A percentile compares a stretch with the other conserved stretches of the same genome.
phyloP scores from a whole-genome alignment of 805 yeast species.

The Wilhelminamyces savonicus region DNA sequence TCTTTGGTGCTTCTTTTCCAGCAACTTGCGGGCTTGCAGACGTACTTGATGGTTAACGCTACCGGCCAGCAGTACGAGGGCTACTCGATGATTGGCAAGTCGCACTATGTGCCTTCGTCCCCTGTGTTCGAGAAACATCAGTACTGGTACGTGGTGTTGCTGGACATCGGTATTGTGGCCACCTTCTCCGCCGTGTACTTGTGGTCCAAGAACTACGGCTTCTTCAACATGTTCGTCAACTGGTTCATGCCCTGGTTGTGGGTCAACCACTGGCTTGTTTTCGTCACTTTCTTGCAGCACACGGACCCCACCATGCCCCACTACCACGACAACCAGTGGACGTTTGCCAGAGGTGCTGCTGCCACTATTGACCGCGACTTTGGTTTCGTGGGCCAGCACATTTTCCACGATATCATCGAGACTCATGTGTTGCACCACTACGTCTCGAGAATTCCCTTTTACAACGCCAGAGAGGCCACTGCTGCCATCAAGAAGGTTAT shows the following conservation, averaged over 20 bases:
- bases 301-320: conserved; percentile 77
- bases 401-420: conserved; percentile 86
- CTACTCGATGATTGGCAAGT: conserved; percentile 39
- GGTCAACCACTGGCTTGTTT: conserved; percentile 88
- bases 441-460: conserved; percentile 79
- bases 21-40: conserved; percentile 75
- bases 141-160: conserved; percentile 62
- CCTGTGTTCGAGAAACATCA: conserved; percentile 72
- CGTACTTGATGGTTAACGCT: conserved; percentile 61
- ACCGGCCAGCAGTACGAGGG: conserved; percentile 65
- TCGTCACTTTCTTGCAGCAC: conserved; percentile 81
- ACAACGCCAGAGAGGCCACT: conserved; percentile 76
- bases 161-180: conserved; percentile 64
- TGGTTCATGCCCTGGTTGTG: conserved; percentile 74
- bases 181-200: conserved; percentile 49
- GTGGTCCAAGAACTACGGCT: conserved; percentile 59
- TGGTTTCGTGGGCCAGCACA: conserved; percentile 70
- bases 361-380: conserved; percentile 82
- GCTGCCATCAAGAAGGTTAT: conserved; percentile 75
- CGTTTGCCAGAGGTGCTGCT: conserved; percentile 84
- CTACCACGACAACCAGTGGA: conserved; percentile 72
- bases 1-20: conserved; percentile 52
- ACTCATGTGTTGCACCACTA: conserved; percentile 87
- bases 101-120: conserved; percentile 69
- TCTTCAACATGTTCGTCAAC: conserved; percentile 54